Evolutionary conservation across 108 stramenopile genomes (phyloP).

Genomic region (Skeletonema marinoi): DNA sequence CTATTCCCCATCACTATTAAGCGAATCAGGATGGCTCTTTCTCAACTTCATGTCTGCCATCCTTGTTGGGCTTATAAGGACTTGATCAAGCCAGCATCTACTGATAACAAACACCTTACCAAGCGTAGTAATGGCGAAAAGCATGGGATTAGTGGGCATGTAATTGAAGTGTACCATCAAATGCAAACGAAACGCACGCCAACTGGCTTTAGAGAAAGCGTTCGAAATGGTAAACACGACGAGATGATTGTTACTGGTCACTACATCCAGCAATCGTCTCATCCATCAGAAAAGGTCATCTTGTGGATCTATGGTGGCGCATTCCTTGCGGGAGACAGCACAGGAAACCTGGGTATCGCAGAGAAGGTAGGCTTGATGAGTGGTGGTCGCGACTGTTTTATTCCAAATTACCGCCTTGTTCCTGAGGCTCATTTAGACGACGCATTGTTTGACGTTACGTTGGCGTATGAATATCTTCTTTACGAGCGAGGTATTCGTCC

Average conservation of each 20-base stretch:
- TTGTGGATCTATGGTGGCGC: constrained; percentile 87
- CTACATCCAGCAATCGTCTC: constrained; percentile 51
- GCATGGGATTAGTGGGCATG: constrained; percentile 42
- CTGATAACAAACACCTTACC: neutral
- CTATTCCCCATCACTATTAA: constrained; percentile 65
- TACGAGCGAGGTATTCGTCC: constrained; percentile 48
- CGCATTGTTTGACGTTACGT: constrained; percentile 66
- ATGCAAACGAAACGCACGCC: constrained; percentile 37
- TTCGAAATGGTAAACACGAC: neutral
- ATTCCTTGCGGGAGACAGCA: constrained; percentile 68
- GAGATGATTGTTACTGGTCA: constrained; percentile 57
- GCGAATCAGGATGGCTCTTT: constrained; percentile 72
- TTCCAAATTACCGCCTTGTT: constrained; percentile 64
- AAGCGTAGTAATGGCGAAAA: constrained; percentile 37
- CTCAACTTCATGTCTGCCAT: constrained; percentile 66
- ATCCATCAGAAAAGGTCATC: constrained; percentile 56
- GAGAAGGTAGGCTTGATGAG: constrained; percentile 53
- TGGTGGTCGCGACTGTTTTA: constrained; percentile 66
- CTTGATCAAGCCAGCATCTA: constrained; percentile 7
- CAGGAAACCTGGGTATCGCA: constrained; percentile 62
- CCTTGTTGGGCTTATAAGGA: constrained; percentile 33
- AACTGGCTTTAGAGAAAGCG: constrained; percentile 10
- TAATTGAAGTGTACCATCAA: constrained; percentile 45
- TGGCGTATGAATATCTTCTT: constrained; percentile 61
- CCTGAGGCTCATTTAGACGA: constrained; percentile 72